Base-by-base conservation (phyloP, 2,329 filamentous ascomycete species). In the Hypocrella siamensis region DNA sequence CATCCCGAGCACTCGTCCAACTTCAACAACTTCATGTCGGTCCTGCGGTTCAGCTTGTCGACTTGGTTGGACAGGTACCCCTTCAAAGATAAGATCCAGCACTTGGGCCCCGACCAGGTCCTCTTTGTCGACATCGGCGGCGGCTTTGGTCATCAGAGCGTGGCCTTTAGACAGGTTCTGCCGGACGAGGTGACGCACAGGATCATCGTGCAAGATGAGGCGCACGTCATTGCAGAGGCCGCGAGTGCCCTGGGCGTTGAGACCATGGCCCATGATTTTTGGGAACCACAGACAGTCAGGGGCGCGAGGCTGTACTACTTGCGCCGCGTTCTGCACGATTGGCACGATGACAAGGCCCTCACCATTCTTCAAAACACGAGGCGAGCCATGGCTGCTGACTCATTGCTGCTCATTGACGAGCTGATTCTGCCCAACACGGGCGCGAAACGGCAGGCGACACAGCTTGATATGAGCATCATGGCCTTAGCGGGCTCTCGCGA, bases 251-350 rank as follows among this genome's bases (percentile, higher is more conserved):
- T n/a, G n/a, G 27, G 16, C 17, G 38, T 44, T 25, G 30, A 30
- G 11, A 27, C 27, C 12, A 35, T 43, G 32, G 40, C 34, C 5
- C 36, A 49, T 19, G 40, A 48, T 34, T 47, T 51, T 31, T 46
- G 43, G 30, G 31, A 24, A 17, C 33, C 38, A 5, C 43, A 45
- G 21, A 43, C 46, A 4, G 30, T 38, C 3, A 32, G 34, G 17
- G 36, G 36, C 15, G 34, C 36, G 6, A 21, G 28, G 9, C 28
- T 34, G 15, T 40, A 40, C 38, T 57, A 49, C 35, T 39, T 57
- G 37, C 50, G 56, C 30, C 46, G 46, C 4, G 44, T 58, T n/a
- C 40, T 59, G 1, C 54, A 61, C 29, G 52, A 60, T 37, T 60
- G 53, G 50, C 44, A 48, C 1, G 49, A 58, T 27, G 42, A 46